Evolutionary conservation across 805 yeast genomes (phyloP), one percentile per base, ranked within the genome.

Genomic region (Candida incommunis): DNA sequence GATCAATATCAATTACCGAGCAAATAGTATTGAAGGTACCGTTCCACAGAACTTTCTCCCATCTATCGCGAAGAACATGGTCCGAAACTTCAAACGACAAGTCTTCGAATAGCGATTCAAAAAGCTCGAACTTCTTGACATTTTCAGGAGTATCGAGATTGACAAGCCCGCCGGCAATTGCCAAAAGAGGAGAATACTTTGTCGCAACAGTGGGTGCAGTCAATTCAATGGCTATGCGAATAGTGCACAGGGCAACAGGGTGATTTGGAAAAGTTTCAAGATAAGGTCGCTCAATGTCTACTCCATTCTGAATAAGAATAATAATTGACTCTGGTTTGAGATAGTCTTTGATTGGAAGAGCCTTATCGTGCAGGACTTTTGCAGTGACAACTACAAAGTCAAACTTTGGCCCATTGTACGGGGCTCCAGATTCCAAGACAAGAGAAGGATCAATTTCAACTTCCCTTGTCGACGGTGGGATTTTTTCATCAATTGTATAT

Each of bases 281-380:
- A 34, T 50, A 50, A 4, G 52, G 52, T 18, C 23, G 40, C 25
- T 50, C 52, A 37, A 50, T 50, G 24, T 50, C 48, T 25, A 50
- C 45, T 4, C 52, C 52, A 25, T 50, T 50, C 42, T 50, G 52
- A 3, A 48, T 45, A 40, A 50, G 41, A 18, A 50, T 16, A 2
- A 50, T 18, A 16, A 31, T 7, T 5, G 37, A 31, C 9, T 16
- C 20, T 5, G 37, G 37, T n/a, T 31, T 31, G 37, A 31, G 37
- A 16, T 31, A 31, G n/a, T 31, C 37, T 18, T 31, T 31, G 37
- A 31, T 31, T 5, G 37, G 37, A 11, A 50, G 41, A 2, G 48
- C 48, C 20, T 46, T 40, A 9, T 29, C 42, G 18, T 43, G 43
- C 20, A 35, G 24, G 23, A 43, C 44, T 40, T 50, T 50, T 23